phyloP scores from a whole-genome alignment of 2,329 filamentous ascomycete genomes.

The Sporothrix curviconia region DNA sequence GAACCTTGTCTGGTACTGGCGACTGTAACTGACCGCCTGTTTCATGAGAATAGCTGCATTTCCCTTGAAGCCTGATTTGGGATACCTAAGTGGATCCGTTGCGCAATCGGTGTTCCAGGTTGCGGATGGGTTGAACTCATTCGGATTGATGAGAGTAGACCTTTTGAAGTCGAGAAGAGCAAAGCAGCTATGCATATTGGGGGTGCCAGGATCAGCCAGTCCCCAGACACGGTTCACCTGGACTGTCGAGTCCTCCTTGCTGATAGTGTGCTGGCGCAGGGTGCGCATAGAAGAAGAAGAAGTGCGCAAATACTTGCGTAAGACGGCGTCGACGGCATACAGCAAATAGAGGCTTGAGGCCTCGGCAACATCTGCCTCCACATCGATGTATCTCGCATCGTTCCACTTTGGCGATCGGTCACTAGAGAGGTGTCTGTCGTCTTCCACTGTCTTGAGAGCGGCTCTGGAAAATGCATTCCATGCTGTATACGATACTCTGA shows the following conservation, averaged over 20 bases:
- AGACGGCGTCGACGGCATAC: neutral
- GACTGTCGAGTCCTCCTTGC: neutral
- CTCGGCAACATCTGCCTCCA: neutral
- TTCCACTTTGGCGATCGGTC: neutral
- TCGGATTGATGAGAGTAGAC: neutral
- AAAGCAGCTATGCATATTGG: too few species aligned
- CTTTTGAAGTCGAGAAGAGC: neutral
- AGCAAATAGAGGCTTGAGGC: neutral
- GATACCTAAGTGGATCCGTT: too few species aligned
- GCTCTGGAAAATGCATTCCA: neutral
- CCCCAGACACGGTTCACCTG: neutral
- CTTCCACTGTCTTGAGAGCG: neutral
- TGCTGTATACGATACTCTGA: neutral
- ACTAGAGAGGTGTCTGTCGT: neutral
- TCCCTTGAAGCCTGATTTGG: neutral
- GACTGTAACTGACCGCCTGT: neutral
- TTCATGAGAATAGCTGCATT: neutral
- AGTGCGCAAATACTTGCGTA: neutral
- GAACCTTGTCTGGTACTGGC: neutral
- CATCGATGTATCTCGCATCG: neutral
- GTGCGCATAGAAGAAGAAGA: neutral
- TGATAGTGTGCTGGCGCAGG: neutral
- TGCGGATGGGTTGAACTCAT: neutral
- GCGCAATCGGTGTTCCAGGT: neutral
- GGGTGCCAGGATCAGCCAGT: neutral